Conservation (phyloP, 2,329 filamentous ascomycete genomes). For the Pseudonectria foliicola region DNA sequence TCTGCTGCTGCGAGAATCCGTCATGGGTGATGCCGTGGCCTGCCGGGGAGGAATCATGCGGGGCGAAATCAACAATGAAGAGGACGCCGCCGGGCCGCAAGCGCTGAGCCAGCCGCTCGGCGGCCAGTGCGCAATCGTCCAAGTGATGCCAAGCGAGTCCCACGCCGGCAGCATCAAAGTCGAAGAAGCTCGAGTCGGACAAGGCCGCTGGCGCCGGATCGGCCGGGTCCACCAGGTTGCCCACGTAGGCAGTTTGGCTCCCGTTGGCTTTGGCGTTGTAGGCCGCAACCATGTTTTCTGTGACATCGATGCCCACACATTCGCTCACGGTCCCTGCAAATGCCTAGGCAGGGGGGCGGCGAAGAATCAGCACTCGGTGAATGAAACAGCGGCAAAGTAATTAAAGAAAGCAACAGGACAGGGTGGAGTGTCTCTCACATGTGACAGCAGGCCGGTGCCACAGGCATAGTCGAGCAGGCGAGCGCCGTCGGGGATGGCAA, state of each 20-base stretch:
- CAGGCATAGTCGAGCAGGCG: constrained; percentile 70
- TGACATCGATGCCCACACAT: constrained; percentile 62
- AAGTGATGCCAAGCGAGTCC: constrained; percentile 63
- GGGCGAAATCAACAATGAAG: constrained; percentile 60
- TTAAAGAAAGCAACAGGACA: no score
- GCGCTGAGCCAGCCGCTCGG: constrained; percentile 51
- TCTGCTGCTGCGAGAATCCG: constrained; percentile 56
- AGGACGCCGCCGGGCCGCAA: constrained; percentile 60
- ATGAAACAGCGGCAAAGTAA: no score
- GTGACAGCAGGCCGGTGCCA: constrained; percentile 60
- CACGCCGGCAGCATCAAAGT: constrained; percentile 62
- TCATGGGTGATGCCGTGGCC: constrained; percentile 53
- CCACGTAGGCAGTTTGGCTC: constrained; percentile 51
- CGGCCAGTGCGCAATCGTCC: constrained; percentile 53
- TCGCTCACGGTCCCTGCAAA: constrained; percentile 34
- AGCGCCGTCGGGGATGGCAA: constrained; percentile 45
- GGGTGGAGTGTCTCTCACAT: no score
- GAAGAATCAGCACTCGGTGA: no score
- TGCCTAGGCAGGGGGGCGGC: constrained; percentile 12
- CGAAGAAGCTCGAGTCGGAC: constrained; percentile 52
- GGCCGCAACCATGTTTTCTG: constrained; percentile 59
- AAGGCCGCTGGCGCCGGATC: constrained; percentile 48
- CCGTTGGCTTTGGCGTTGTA: constrained; percentile 57
- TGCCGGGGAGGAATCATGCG: constrained; percentile 34
- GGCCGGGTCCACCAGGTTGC: constrained; percentile 45